Percentiles rank a stretch among this genome's conserved stretches.
Conservation (phyloP, 139 green algal genomes). For the Haematococcus sp. region DNA sequence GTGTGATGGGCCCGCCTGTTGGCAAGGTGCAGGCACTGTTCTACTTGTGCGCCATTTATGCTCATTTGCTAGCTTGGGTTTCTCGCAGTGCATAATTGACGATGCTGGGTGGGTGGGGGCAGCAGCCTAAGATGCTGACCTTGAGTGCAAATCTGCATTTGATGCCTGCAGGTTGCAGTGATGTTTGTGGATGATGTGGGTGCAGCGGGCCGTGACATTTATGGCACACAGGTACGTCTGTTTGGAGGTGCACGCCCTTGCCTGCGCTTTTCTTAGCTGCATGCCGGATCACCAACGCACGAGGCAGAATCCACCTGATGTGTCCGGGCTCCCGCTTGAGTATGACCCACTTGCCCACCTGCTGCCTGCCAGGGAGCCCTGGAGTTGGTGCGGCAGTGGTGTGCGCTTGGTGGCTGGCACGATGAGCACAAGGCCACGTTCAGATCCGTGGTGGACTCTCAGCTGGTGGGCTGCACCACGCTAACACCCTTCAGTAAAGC, state of each 20-base stretch:
- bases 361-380: conserved; percentile 33
- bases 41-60: neutral
- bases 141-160: no score
- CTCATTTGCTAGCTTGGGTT: neutral
- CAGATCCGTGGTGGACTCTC: conserved; percentile 25
- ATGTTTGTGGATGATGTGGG: conserved; percentile 68
- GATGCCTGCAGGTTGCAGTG: conserved; percentile 18
- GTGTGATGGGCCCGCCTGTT: conserved; percentile 46
- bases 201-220: conserved; percentile 17
- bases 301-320: no score
- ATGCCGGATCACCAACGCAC: no score
- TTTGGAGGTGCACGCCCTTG: neutral
- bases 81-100: no score
- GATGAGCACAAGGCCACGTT: conserved; percentile 31
- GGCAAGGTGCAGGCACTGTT: conserved; percentile 42
- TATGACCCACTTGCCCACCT: neutral
- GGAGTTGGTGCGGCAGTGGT: conserved; percentile 49
- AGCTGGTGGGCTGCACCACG: conserved; percentile 32
- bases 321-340: no score
- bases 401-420: conserved; percentile 35
- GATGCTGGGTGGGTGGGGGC: no score
- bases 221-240: conserved; percentile 30
- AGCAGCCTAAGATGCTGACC: no score
- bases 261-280: no score
- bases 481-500: conserved; percentile 14